Evolutionary conservation across 140 eudicot species (phyloP).

Genomic region (Stevia rebaudiana): DNA sequence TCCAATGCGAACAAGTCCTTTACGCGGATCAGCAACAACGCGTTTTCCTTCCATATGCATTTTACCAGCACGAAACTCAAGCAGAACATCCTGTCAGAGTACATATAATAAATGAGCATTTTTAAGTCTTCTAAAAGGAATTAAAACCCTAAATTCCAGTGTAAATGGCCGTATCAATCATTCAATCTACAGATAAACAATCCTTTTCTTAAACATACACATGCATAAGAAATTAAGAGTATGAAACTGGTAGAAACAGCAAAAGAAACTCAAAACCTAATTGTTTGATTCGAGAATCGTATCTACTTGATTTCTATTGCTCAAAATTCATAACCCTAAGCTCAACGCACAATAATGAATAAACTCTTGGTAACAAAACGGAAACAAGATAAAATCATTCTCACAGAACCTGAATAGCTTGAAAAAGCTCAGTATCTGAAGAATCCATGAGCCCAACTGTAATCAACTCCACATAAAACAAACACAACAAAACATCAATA

Average conservation of each 20-base stretch:
- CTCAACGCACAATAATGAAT: background rate
- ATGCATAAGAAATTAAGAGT: background rate
- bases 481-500: background rate
- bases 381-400: background rate
- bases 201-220: background rate
- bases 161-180: background rate
- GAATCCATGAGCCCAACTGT: conserved; percentile 40
- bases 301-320: background rate
- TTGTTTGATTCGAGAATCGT: background rate
- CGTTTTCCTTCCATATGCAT: conserved; percentile 85
- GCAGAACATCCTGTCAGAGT: conserved; percentile 51
- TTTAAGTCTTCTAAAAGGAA: background rate
- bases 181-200: background rate
- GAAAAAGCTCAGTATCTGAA: conserved; percentile 36
- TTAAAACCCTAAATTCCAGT: background rate
- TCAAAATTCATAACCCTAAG: conserved; percentile 16
- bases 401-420: conserved; percentile 43
- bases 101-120: background rate
- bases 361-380: background rate
- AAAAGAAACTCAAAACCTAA: background rate
- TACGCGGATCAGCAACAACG: conserved; percentile 84
- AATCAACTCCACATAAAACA: conserved; percentile 14
- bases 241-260: background rate
- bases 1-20: conserved; percentile 89
- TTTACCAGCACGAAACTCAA: conserved; percentile 97